These are phyloP conservation scores for Geosmithia flava DNA, from an alignment of 2,329 filamentous ascomycete species.

Conservation along the genomic window DNA sequence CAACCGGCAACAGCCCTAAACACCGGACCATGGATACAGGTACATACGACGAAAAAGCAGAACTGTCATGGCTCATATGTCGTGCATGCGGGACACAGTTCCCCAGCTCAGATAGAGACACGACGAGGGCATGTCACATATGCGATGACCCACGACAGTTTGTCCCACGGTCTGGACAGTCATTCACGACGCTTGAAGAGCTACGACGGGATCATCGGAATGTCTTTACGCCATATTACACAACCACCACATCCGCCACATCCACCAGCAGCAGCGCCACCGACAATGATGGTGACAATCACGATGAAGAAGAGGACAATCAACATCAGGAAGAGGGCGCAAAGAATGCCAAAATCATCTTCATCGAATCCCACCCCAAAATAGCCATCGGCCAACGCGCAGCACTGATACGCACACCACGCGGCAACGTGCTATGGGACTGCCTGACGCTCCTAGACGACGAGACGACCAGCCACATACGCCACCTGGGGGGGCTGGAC, in stretches of 20 bases:
- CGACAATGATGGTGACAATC: no score
- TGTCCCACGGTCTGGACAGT: constrained; percentile 43
- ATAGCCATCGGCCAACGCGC: constrained; percentile 67
- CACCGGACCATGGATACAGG: no score
- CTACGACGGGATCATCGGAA: constrained; percentile 36
- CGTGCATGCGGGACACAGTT: constrained; percentile 59
- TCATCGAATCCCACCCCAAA: constrained; percentile 39
- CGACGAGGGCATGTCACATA: constrained; percentile 49
- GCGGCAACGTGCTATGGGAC: constrained; percentile 72
- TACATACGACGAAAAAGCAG: constrained; percentile 9
- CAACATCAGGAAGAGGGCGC: no score
- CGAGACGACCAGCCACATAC: constrained; percentile 45
- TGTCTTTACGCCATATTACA: constrained; percentile 32
- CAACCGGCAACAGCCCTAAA: no score
- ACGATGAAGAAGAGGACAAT: no score
- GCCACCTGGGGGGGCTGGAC: constrained; percentile 48
- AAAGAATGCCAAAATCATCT: constrained; percentile 19
- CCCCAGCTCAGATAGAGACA: constrained; percentile 24
- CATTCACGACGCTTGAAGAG: constrained; percentile 47
- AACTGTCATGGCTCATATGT: constrained; percentile 39
- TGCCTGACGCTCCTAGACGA: constrained; percentile 58
- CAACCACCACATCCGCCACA: constrained; percentile 17
- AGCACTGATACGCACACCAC: constrained; percentile 51
- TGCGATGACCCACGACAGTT: constrained; percentile 66
- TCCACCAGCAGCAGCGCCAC: no score